phyloP scores from a whole-genome alignment of 2,329 filamentous ascomycete genomes.

The Pseudocercospora musae region DNA sequence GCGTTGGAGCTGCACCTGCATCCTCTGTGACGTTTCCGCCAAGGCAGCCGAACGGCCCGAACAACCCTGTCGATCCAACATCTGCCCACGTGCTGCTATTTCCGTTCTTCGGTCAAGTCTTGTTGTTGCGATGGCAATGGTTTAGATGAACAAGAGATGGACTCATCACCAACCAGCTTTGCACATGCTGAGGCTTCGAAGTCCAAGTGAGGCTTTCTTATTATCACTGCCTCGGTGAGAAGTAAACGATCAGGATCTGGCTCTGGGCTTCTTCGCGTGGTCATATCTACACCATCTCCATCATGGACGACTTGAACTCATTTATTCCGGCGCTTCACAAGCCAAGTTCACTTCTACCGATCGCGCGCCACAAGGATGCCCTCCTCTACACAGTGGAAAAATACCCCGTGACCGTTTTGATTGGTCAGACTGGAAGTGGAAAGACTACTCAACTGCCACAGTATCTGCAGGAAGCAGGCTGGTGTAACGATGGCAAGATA shows the following conservation, averaged over 20 bases:
- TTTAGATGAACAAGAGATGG: not conserved
- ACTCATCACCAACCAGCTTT: not conserved
- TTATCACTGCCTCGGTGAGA: not conserved
- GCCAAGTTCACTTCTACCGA: conserved; percentile 77
- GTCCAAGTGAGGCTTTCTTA: not conserved
- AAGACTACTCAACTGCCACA: conserved; percentile 97
- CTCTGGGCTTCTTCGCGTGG: not conserved
- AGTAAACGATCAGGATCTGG: not conserved
- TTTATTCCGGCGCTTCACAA: conserved; percentile 83
- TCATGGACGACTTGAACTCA: conserved; percentile 39
- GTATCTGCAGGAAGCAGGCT: conserved; percentile 82
- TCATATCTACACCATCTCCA: not conserved
- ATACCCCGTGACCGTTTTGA: conserved; percentile 77
- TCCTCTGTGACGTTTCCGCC: not conserved
- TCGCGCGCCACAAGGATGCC: conserved; percentile 74
- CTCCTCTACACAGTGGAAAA: conserved; percentile 85
- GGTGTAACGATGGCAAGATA: conserved; percentile 77
- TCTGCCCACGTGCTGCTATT: not conserved
- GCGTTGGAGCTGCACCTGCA: not conserved
- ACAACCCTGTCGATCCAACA: not conserved
- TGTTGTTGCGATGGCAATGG: not conserved
- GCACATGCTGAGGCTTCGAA: not conserved
- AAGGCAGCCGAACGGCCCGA: not conserved
- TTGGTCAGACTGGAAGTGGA: conserved; percentile 90
- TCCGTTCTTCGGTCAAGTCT: not conserved